Evolutionary conservation across 495 filamentous ascomycete species (phyloP).

Genomic region (Penicillium silybi): DNA sequence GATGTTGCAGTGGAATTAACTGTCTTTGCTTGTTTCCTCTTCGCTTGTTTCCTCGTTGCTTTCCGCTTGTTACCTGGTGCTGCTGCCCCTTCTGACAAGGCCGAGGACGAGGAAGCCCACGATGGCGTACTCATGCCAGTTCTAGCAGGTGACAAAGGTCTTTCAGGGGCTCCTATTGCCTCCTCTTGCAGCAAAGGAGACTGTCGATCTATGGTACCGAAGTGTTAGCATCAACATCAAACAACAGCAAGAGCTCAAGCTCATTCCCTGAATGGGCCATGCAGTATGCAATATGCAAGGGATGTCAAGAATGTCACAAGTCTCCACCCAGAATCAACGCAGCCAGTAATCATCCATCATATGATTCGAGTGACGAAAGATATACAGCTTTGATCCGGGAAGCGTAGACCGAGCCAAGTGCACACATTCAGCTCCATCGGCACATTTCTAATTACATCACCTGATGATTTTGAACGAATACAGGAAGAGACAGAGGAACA

Average conservation of each 20-base stretch:
- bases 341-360: neutral
- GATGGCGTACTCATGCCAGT: no score
- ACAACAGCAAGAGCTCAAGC: no score
- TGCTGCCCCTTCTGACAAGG: no score
- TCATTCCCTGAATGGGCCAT: neutral
- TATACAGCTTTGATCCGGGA: neutral
- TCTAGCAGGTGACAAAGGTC: no score
- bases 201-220: neutral
- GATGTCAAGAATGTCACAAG: neutral
- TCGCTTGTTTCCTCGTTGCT: neutral
- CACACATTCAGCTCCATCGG: neutral
- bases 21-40: no score
- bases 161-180: neutral
- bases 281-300: neutral
- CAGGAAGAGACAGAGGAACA: conserved; percentile 34
- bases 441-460: conserved; percentile 22
- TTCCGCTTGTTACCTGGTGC: neutral
- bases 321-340: neutral
- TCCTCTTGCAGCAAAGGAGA: neutral
- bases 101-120: no score
- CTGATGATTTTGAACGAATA: conserved; percentile 29
- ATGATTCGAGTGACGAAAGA: neutral
- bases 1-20: neutral
- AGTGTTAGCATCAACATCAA: neutral
- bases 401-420: neutral